phyloP scores from a whole-genome alignment of 1,139 yeast genomes.

The Candida labiduridarum region DNA sequence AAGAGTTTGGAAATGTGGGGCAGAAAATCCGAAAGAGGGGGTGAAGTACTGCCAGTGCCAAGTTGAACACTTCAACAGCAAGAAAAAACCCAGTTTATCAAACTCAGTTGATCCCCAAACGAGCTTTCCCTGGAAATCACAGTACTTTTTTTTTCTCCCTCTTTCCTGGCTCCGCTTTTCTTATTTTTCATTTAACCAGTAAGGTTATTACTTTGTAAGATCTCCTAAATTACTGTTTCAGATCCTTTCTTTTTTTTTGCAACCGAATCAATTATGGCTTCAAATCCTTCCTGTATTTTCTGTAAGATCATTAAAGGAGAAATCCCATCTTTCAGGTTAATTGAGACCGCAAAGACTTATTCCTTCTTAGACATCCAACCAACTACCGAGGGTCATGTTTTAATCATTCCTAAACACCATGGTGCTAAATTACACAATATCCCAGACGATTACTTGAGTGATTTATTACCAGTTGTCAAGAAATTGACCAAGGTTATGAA shows the following conservation, averaged over 20 bases:
- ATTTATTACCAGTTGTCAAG: conserved; percentile 84
- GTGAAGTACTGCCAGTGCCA: neutral
- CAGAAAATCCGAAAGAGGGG: too few relatives aligned
- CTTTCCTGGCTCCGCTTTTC: neutral
- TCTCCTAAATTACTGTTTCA: neutral
- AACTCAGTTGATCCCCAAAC: too few relatives aligned
- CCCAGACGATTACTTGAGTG: conserved; percentile 87
- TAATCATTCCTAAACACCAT: conserved; percentile 88
- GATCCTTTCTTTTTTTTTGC: conserved; percentile 3
- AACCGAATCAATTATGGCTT: conserved; percentile 10
- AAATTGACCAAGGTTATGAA: conserved; percentile 74
- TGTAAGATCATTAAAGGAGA: conserved; percentile 94
- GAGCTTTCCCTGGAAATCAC: neutral
- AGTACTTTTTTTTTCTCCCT: neutral
- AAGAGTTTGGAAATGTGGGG: too few relatives aligned
- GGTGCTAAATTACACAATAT: conserved; percentile 90
- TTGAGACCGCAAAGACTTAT: conserved; percentile 77
- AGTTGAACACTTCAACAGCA: neutral
- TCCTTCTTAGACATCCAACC: conserved; percentile 95
- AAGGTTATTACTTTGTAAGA: conserved; percentile 3
- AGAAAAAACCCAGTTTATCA: too few relatives aligned
- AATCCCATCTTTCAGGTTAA: conserved; percentile 85
- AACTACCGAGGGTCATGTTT: conserved; percentile 81
- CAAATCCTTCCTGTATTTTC: conserved; percentile 62
- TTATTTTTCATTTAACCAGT: neutral